Conservation (phyloP, 2,329 filamentous ascomycete species). For the Apiospora rasikravindrae region DNA sequence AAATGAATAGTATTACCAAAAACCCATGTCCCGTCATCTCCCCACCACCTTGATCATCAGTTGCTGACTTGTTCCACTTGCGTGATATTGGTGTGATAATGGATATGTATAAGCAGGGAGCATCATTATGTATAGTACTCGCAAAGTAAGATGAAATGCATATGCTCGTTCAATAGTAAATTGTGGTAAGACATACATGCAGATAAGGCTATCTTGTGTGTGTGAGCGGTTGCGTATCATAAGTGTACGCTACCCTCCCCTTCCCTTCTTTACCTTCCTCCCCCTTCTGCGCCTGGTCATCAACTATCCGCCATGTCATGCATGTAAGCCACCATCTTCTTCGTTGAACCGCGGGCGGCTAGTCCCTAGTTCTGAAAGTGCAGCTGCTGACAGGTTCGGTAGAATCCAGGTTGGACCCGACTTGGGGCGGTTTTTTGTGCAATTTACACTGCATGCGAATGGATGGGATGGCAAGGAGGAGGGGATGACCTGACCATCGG, state of each 20-base stretch:
- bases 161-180: background rate
- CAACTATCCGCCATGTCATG: background rate
- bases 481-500: background rate
- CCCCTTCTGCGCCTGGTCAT: background rate
- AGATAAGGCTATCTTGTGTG: background rate
- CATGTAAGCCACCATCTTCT: conserved; percentile 1
- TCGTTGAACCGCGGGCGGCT: background rate
- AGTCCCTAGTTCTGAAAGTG: background rate
- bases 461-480: background rate
- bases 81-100: background rate
- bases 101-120: background rate
- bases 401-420: background rate
- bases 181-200: conserved; percentile 7
- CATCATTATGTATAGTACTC: background rate
- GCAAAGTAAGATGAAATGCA: background rate
- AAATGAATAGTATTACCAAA: conserved; percentile 3
- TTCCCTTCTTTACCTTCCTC: too few species aligned
- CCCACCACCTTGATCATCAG: background rate
- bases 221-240: background rate
- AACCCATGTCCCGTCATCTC: background rate
- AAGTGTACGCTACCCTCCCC: background rate
- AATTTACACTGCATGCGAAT: conserved; percentile 11
- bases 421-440: background rate
- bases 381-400: background rate
- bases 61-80: conserved; percentile 6